Base-by-base conservation (phyloP, 2,329 filamentous ascomycete species). In the Graphium sp. region DNA sequence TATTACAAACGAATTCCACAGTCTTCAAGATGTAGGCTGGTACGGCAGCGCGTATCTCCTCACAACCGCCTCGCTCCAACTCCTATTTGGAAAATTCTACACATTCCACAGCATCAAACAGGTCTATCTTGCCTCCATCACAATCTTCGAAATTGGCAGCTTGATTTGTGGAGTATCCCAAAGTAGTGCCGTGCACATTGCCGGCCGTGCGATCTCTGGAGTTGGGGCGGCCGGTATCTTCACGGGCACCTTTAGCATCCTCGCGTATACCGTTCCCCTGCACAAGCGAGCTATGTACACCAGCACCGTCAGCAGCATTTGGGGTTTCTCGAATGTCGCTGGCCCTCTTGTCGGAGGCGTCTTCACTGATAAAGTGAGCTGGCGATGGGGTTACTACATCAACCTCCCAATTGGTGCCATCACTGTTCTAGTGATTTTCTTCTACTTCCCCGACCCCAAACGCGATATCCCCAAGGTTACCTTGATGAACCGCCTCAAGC, bases 21-120 rank as follows among this genome's bases (percentile, higher is more conserved):
- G 53, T 26, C 43, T 62, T 5, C 44, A 50, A 6, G 58, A 64
- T 31, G 51, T 64, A 9, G 58, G 56, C 28, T 64, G 60, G 60
- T 63, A 63, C 33, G 58, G 55, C 3, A 52, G 41, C 11, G 50
- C 53, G 26, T 56, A 57, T 37, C 44, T 57, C 39, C 48, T 60
- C 22, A 56, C 55, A 5, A 43, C 47, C 7, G 43, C 49, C 23
- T 48, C 52, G 2, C 46, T 56, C 13, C 53, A 56, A 32, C 40
- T 55, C 9, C 41, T 49, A 24, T 50, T 47, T 28, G 50, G 51
- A 21, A 55, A 53, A 30, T 34, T 60, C 26, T 61, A 58, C 39
- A 58, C 52, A 13, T 58, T 58, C 31, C 56, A 22, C 19, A 46
- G 47, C 34, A 49, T 56, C 38, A 59, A 59, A 34, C 49, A 43